phyloP scores from a whole-genome alignment of 768 basidiomycete species.

The Chlorophyllum brunneum region DNA sequence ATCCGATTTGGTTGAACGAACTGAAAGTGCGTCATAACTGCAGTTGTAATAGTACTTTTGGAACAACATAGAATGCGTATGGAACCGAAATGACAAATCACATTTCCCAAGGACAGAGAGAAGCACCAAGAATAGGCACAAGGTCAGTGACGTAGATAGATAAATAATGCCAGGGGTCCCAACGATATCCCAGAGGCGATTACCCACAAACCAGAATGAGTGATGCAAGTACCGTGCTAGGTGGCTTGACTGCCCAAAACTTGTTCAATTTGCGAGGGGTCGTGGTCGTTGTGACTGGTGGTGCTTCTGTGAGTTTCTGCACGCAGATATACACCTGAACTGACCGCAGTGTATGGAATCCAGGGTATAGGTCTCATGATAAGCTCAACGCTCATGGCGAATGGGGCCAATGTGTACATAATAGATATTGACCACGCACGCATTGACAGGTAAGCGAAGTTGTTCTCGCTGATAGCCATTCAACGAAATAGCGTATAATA shows the following conservation, averaged over 20 bases:
- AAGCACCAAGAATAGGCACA: too few species aligned
- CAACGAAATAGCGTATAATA: slow-evolving; percentile 9
- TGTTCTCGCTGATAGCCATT: background rate
- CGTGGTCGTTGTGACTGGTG: slow-evolving; percentile 44
- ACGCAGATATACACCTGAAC: background rate
- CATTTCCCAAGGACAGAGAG: too few species aligned
- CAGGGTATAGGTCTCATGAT: slow-evolving; percentile 53
- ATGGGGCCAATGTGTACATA: slow-evolving; percentile 47
- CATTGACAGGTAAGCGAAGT: slow-evolving; percentile 31
- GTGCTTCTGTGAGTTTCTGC: slow-evolving; percentile 30
- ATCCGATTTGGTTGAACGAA: too few species aligned
- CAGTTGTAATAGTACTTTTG: too few species aligned
- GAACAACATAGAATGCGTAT: too few species aligned
- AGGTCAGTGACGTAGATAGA: too few species aligned
- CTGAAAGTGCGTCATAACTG: too few species aligned
- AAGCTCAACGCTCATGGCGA: slow-evolving; percentile 39
- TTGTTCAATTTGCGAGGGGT: slow-evolving; percentile 42
- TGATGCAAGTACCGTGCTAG: slow-evolving; percentile 21
- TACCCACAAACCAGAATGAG: slow-evolving; percentile 16
- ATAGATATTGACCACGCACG: slow-evolving; percentile 38
- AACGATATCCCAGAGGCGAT: too few species aligned
- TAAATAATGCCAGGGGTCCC: too few species aligned
- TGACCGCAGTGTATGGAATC: background rate
- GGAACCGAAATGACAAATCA: too few species aligned
- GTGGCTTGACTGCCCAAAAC: slow-evolving; percentile 29